phyloP scores from a whole-genome alignment of 768 basidiomycete species.

The Tremella yokohamensis region DNA sequence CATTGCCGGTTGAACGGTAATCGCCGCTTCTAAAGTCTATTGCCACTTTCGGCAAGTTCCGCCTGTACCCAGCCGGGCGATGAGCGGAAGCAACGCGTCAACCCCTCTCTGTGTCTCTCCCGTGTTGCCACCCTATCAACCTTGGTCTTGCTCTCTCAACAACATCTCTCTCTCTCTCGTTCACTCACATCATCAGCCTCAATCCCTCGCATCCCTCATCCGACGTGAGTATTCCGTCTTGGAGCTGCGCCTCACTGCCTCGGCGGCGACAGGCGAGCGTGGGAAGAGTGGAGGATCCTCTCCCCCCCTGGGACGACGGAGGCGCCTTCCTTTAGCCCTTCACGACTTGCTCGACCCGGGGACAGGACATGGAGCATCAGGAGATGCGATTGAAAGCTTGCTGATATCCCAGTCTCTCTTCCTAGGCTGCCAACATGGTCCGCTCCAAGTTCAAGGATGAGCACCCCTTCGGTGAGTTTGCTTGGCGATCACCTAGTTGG shows the following conservation, averaged over 20 bases:
- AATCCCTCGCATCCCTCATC: neutral
- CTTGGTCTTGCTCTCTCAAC: constrained; percentile 1
- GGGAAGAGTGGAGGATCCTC: neutral
- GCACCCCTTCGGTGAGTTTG: constrained; percentile 84
- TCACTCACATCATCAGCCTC: neutral
- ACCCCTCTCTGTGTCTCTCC: too few species aligned
- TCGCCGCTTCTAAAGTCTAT: neutral
- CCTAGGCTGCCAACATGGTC: constrained; percentile 40
- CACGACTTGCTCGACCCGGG: too few species aligned
- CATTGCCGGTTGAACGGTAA: neutral
- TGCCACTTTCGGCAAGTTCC: too few species aligned
- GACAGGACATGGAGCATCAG: neutral
- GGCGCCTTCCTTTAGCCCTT: too few species aligned
- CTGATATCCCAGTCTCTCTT: neutral
- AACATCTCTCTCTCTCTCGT: constrained; percentile 1
- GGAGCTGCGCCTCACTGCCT: neutral
- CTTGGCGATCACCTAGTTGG: neutral
- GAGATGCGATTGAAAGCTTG: neutral
- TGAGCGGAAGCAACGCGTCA: too few species aligned
- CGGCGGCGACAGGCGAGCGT: neutral
- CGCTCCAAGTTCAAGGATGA: constrained; percentile 66
- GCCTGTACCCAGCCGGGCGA: too few species aligned
- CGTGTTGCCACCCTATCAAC: constrained; percentile 16
- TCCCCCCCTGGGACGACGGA: neutral
- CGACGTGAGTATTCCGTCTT: neutral